Base-by-base conservation (phyloP, 441 rosid genomes). In the Gossypium davidsonii region DNA sequence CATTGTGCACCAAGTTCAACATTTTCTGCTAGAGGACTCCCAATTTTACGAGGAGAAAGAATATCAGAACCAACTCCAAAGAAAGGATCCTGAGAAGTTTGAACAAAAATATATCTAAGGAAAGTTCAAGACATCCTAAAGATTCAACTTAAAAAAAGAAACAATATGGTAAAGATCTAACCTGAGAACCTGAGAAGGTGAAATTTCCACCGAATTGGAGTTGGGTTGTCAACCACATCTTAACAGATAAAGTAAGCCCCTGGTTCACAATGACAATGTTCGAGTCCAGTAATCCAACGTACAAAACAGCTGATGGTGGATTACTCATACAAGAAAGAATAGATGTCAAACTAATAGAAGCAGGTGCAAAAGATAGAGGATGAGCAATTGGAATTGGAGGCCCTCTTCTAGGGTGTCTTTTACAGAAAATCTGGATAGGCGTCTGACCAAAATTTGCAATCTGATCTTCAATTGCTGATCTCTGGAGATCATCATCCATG, bases 381-480 rank as follows among this genome's bases (percentile, higher is more conserved):
- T 90, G 99, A 70, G 98, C 97, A 73, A 93, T 93, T 68, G 99
- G 99, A 79, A 91, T 89, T 51, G 99, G 99, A 14, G 95, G 97
- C 59, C 99, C 99, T 83, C 98, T 90, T 81, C 98, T 88, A 6
- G 98, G 98, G 82, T 95, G 99, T 76, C 88, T 93, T 78, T 95
- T 95, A 57, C 92, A 92, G 73, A 93, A 95, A 76, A 95, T 84
- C 86, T 95, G 98, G 72, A 90, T 91, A 52, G 99, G 99, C 26
- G 99, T 95, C 82, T 95, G 99, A 65, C 99, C 99, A 88, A 95
- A 95, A 84, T 95, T 95, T 44, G 99, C 98, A 69, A 95, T 95
- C 82, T 95, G 99, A 79, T 95, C 99, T 81, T 95, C 99, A 79
- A 95, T 95, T n/a, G 99, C 99, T 74, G 94, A 91, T 78, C 89